Conservation (phyloP, 306 rosid genomes). For the Cicer cuneatum region DNA sequence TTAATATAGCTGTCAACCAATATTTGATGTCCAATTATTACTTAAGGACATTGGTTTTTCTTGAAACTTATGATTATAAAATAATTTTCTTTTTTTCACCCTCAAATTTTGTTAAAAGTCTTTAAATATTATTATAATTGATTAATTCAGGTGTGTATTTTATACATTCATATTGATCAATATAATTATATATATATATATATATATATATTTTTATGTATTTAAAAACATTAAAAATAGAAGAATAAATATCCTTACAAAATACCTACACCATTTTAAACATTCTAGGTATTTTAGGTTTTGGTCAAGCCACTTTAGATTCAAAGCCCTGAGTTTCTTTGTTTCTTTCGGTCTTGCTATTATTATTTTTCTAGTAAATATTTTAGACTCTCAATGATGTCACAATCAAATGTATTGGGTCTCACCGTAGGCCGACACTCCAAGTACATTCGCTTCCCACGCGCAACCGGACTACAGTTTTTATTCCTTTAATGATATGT, state of each 20-base stretch:
- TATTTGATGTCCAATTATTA: conserved; percentile 31
- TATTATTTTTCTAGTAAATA: neutral
- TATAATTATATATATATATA: too few species aligned
- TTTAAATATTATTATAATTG: too few species aligned
- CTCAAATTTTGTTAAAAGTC: too few species aligned
- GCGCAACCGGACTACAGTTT: conserved; percentile 1
- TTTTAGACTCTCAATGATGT: neutral
- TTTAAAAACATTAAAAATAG: too few species aligned
- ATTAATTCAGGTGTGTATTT: too few species aligned
- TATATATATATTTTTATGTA: too few species aligned
- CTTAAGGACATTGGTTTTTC: neutral
- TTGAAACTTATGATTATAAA: conserved; percentile 18
- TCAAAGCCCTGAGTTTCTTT: neutral
- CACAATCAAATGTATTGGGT: conserved; percentile 40
- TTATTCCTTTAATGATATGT: neutral
- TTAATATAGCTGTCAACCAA: conserved; percentile 46
- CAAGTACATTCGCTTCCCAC: conserved; percentile 28
- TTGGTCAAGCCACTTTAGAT: conserved; percentile 30
- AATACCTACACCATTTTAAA: neutral
- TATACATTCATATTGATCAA: too few species aligned
- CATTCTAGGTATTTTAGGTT: neutral
- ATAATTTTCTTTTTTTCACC: too few species aligned
- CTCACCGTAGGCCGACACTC: conserved; percentile 37
- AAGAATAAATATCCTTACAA: too few species aligned
- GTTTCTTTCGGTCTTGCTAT: neutral